phyloP scores from a whole-genome alignment of 495 filamentous ascomycete genomes.

The Symbiotaphrina buchneri region DNA sequence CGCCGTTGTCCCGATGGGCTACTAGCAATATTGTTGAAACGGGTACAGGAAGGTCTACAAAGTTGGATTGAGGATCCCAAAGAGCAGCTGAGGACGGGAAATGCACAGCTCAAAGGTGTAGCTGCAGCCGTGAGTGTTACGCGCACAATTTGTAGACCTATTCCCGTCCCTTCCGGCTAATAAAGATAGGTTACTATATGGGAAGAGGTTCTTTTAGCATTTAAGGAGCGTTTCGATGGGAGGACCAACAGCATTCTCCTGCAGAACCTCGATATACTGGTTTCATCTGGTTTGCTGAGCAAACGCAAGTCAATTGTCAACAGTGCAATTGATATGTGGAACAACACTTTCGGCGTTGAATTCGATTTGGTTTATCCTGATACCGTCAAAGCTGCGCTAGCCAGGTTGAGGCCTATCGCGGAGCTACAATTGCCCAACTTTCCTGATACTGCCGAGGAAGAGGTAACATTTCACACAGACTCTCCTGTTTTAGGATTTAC shows the following conservation, averaged over 20 bases:
- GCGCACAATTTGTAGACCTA: no score
- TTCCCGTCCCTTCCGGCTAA: no score
- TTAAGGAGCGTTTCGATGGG: no score
- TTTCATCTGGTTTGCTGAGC: slow-evolving; percentile 4
- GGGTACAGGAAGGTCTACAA: slow-evolving; percentile 33
- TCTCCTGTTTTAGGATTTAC: background rate
- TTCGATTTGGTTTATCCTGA: slow-evolving; percentile 20
- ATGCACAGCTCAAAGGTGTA: slow-evolving; percentile 3
- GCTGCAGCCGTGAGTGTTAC: slow-evolving; percentile 7
- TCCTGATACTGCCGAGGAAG: slow-evolving; percentile 13
- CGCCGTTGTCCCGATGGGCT: slow-evolving; percentile 12
- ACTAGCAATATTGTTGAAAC: slow-evolving; percentile 16
- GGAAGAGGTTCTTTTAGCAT: no score
- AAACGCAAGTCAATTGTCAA: slow-evolving; percentile 1
- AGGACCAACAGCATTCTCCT: slow-evolving; percentile 3
- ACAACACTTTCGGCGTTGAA: slow-evolving; percentile 27
- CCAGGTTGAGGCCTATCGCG: slow-evolving; percentile 18
- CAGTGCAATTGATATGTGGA: slow-evolving; percentile 27
- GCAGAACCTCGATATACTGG: background rate
- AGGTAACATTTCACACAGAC: slow-evolving; percentile 10
- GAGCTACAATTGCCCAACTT: slow-evolving; percentile 24
- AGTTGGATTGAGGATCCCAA: slow-evolving; percentile 36
- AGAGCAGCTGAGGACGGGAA: slow-evolving; percentile 11
- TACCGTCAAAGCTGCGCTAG: slow-evolving; percentile 22
- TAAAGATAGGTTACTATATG: no score